Conservation (phyloP, 345 rosid genomes). For the Corchorus capsularis region DNA sequence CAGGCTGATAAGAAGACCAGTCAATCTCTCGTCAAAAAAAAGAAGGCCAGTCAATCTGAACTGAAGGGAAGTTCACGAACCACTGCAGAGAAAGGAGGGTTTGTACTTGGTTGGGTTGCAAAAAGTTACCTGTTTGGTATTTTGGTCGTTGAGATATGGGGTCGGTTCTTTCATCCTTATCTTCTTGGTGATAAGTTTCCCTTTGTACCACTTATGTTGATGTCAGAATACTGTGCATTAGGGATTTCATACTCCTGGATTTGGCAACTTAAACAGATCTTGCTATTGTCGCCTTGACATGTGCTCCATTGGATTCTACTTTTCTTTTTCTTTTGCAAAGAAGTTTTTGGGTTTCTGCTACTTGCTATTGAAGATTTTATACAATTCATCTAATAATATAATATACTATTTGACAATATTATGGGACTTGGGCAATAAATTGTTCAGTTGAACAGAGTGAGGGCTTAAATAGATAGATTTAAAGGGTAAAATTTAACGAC, state of each 20-base stretch:
- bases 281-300: conserved; percentile 23
- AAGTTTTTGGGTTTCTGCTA: no score
- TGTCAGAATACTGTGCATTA: conserved; percentile 71
- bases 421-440: no score
- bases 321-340: no score
- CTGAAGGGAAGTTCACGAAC: conserved; percentile 1
- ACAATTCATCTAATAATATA: no score
- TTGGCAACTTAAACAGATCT: conserved; percentile 70
- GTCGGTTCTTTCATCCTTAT: conserved; percentile 68
- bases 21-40: not conserved
- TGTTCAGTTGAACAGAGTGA: no score
- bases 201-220: conserved; percentile 74
- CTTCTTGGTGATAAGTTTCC: conserved; percentile 70
- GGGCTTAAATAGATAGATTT: no score
- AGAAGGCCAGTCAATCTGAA: conserved; percentile 22
- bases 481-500: no score
- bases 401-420: no score
- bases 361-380: no score
- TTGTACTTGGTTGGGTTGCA: conserved; percentile 48
- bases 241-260: conserved; percentile 78
- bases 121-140: conserved; percentile 62
- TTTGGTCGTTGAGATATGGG: conserved; percentile 65
- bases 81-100: conserved; percentile 34
- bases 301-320: not conserved
- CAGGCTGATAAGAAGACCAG: conserved; percentile 25